These are phyloP conservation scores for Aristolochia californica DNA, from an alignment of 164 flowering plant species.

Conservation along the genomic window DNA sequence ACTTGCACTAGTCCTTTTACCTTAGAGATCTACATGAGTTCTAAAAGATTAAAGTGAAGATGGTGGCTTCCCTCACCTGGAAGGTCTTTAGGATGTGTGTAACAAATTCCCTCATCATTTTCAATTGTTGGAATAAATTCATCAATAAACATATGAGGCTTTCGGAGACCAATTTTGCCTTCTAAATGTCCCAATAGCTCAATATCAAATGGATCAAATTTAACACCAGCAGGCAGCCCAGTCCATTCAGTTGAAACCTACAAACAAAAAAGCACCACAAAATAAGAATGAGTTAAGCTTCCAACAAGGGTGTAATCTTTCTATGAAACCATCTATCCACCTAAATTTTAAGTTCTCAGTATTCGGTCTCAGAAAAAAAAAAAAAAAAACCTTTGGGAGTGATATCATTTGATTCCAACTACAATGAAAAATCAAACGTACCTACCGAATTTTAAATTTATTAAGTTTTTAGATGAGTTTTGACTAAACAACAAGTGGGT, in stretches of 20 bases:
- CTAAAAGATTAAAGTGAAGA: not conserved
- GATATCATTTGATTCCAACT: not conserved
- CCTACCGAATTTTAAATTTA: not conserved
- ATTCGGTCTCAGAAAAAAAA: not conserved
- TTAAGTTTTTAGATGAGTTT: not conserved
- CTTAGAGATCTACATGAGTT: not conserved
- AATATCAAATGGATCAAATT: constrained; percentile 84
- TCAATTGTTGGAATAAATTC: constrained; percentile 85
- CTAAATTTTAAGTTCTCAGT: not conserved
- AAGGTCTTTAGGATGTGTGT: constrained; percentile 84
- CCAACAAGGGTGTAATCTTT: no score
- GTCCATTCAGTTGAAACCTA: constrained; percentile 80
- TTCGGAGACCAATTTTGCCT: constrained; percentile 50
- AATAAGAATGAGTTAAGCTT: not conserved
- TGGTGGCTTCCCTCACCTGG: constrained; percentile 50
- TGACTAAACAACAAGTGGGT: no score
- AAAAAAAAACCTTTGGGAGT: not conserved
- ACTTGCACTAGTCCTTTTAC: no score
- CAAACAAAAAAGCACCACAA: constrained; percentile 9
- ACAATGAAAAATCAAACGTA: not conserved
- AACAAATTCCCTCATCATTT: constrained; percentile 63
- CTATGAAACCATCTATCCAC: not conserved
- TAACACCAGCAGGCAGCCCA: constrained; percentile 84
- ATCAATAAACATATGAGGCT: constrained; percentile 65
- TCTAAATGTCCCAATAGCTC: constrained; percentile 74